Base-by-base conservation (phyloP, 345 rosid genomes). In the Erucastrum elatum region DNA sequence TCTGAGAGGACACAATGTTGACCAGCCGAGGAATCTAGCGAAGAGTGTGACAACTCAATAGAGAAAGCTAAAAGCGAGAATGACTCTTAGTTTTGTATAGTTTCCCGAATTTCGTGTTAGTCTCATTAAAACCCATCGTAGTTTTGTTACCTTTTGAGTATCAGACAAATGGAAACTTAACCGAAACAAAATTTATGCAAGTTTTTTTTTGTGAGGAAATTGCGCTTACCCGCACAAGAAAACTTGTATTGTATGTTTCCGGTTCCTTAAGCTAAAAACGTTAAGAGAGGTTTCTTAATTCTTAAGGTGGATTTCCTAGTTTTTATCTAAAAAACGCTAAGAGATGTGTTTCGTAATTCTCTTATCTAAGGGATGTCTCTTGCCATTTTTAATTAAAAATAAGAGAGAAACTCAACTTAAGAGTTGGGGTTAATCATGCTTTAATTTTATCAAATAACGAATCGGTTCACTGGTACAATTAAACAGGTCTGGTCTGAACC, bases 1-100 rank as follows among this genome's bases (percentile, higher is more conserved):
- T 76, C 79, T 91, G 53, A 85, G 95, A 63, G 94, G 97, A 62
- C 84, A 88, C 84, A 94, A 92, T 15, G 97, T 92, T 4, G 95
- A 92, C 76, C 98, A 94, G 80, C 97, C 98, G 35, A 87, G 95
- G 83, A 94, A 94, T 85, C 92, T 94, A 1, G 96, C 98, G 0
- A 92, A 94, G 87, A 88, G 95, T 31, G 97, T 94, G 71, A 92
- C 97, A 5, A 86, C 97, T 31, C 87, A 91, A 71, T 93, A 79
- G 84, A 73, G 44, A 71, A 29, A 46, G 6, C 39, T 59, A 66
- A 7, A 25, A 39, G 39, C 13, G 25, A 66, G 33, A 59, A 11
- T 31, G 74, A 46, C 34, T 44, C 72, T 13, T 79, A 27, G 70
- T 39, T 17, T n/a, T 79, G 77, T 72, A 78, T 65, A 71, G 51